Evolutionary conservation across 805 yeast genomes (phyloP), one percentile per base, ranked within the genome.

Genomic region (Maudiozyma bulderi): DNA sequence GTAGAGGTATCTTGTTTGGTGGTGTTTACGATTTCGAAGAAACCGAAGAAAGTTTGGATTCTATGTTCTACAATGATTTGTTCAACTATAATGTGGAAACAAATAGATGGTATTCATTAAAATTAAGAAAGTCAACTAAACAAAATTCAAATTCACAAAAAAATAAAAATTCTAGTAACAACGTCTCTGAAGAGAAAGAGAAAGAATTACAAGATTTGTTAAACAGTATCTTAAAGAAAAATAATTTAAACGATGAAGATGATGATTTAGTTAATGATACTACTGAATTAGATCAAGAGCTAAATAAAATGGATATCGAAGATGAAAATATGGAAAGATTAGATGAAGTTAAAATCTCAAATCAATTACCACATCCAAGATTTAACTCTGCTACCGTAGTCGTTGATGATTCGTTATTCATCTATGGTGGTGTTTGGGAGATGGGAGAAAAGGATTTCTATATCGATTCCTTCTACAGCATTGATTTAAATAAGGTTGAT

Each of bases 11-110:
- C 8, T 59, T 90, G 61, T 93, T 91, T 70, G 98, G 98, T 38
- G 98, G 98, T 58, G 99, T 93, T 11, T 90, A 78, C 59, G 98
- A 91, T 66, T 86, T 77, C 52, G 96, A 90, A 57, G 99, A 91
- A 67, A 91, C 96, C 11, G 98, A 91, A 65, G 98, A 93, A 67
- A 78, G 85, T 47, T 69, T 91, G 52, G 91, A 85, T 43, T 87
- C 96, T 1, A 80, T 78, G 44, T 91, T 90, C 64, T 91, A 77
- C 69, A 89, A 90, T 64, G 81, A 82, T 52, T 66, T 91, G 45
- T 80, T 80, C 58, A 83, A 95, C 1, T 91, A 86, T 64, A 95
- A 89, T 54, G 73, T 83, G 14, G 96, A 88, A 57, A 73, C 81
- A 14, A 91, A 91, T 66, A 78, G 96, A 62, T 91, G 99, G 98